A percentile compares a stretch with the other conserved stretches of the same genome.
Evolutionary conservation across 2,329 filamentous ascomycete species (phyloP).

Genomic region (Cercospora sp.): DNA sequence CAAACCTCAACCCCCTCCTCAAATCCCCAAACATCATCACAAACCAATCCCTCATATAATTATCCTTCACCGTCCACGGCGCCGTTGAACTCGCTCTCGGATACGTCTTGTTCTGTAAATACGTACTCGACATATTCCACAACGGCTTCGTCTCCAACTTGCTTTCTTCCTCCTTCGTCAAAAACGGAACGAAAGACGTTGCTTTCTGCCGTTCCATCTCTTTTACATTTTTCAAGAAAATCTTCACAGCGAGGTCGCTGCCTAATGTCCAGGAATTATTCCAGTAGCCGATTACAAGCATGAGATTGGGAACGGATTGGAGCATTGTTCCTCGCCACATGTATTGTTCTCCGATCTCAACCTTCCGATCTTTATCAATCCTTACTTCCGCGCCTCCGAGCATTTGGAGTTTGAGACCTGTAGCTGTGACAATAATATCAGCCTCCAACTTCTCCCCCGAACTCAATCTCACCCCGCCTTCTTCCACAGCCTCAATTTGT

Average conservation of each 20-base stretch:
- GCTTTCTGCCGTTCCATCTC: not conserved
- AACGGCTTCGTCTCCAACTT: not conserved
- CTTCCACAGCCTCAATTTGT: constrained; percentile 51
- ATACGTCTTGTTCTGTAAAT: constrained; percentile 3
- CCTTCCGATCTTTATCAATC: constrained; percentile 41
- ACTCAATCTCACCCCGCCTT: constrained; percentile 48
- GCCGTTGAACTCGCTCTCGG: not conserved
- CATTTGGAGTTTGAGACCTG: constrained; percentile 47
- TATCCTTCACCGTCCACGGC: constrained; percentile 6
- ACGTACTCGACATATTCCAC: constrained; percentile 11
- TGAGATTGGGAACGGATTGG: constrained; percentile 58
- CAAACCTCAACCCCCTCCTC: not conserved
- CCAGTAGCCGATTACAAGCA: constrained; percentile 5
- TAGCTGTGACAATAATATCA: constrained; percentile 64
- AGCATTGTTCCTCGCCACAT: constrained; percentile 61
- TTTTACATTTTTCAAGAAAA: constrained; percentile 2
- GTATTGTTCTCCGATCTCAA: constrained; percentile 51
- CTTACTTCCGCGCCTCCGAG: not conserved
- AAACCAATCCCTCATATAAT: constrained; percentile 7
- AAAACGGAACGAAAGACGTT: not conserved
- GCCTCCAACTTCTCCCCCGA: constrained; percentile 44
- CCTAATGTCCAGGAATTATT: constrained; percentile 13
- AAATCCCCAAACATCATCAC: constrained; percentile 6
- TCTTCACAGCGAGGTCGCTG: not conserved
- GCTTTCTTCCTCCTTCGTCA: not conserved